Evolutionary conservation across 1,284 basidiomycete genomes (phyloP).

Genomic region (Pholiota adiposa): DNA sequence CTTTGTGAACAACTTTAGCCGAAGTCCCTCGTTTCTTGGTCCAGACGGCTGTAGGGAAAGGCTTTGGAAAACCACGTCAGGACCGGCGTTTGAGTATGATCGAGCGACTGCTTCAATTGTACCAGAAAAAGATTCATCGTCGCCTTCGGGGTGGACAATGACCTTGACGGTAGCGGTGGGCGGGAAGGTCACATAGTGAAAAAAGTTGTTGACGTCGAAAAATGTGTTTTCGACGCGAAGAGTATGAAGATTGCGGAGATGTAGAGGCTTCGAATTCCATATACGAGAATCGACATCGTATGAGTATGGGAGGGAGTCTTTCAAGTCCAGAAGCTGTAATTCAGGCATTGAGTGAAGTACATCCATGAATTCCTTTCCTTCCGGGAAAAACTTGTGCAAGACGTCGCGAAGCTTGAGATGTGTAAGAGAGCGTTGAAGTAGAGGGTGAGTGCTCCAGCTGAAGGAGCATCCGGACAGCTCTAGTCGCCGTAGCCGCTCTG

Average conservation of each 20-base stretch:
- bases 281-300: neutral
- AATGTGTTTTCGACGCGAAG: neutral
- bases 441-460: conserved; percentile 22
- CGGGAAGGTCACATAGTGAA: neutral
- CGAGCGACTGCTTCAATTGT: neutral
- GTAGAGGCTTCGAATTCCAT: neutral
- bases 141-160: neutral
- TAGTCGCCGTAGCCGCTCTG: conserved; percentile 19
- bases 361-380: conserved; percentile 6
- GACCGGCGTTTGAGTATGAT: neutral
- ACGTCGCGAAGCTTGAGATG: conserved; percentile 24
- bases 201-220: neutral
- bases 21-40: neutral
- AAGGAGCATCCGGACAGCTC: conserved; percentile 14
- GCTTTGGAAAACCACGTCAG: neutral
- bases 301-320: neutral
- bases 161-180: neutral
- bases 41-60: neutral
- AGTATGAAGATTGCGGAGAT: neutral
- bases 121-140: neutral
- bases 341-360: conserved; percentile 1
- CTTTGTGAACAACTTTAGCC: neutral
- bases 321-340: conserved; percentile 3
- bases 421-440: conserved; percentile 27
- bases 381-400: neutral